A percentile compares a stretch with the other conserved stretches of the same genome.
These are phyloP conservation scores for Fusarium camptoceras DNA, from an alignment of 2,329 filamentous ascomycete genomes.

Conservation along the genomic window DNA sequence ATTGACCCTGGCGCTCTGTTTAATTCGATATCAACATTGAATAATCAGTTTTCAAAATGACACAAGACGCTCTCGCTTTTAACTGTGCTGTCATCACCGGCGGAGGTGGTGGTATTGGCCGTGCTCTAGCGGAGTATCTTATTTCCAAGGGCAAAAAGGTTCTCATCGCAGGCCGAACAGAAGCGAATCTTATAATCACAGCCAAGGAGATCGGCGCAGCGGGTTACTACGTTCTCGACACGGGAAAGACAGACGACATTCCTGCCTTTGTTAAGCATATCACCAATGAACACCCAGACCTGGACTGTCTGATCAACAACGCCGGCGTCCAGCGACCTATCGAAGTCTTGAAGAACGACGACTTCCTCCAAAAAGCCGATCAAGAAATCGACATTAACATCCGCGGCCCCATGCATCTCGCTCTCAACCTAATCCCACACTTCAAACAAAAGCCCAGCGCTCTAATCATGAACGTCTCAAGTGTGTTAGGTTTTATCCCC, in stretches of 20 bases:
- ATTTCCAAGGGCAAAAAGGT: slow-evolving; percentile 61
- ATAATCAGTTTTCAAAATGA: not conserved
- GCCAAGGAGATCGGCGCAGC: slow-evolving; percentile 58
- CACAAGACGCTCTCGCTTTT: slow-evolving; percentile 48
- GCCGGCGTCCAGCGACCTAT: slow-evolving; percentile 68
- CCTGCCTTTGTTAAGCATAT: slow-evolving; percentile 59
- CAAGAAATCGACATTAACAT: slow-evolving; percentile 70
- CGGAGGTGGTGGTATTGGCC: slow-evolving; percentile 64
- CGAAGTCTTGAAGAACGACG: slow-evolving; percentile 54
- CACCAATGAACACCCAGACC: slow-evolving; percentile 58
- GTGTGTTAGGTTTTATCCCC: slow-evolving; percentile 64
- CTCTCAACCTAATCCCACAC: slow-evolving; percentile 61
- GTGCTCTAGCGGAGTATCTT: slow-evolving; percentile 60
- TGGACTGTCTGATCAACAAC: slow-evolving; percentile 71
- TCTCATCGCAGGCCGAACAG: slow-evolving; percentile 65
- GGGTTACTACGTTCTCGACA: slow-evolving; percentile 65
- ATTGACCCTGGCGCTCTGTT: fast-evolving
- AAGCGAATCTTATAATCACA: slow-evolving; percentile 62
- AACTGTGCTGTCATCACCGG: slow-evolving; percentile 62
- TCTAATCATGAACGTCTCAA: slow-evolving; percentile 66
- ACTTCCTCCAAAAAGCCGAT: slow-evolving; percentile 64
- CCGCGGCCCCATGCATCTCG: slow-evolving; percentile 67
- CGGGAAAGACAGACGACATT: slow-evolving; percentile 58
- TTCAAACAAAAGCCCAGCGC: slow-evolving; percentile 57
- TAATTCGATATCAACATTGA: fast-evolving